Percentiles rank a stretch among this genome's conserved stretches.
Conservation (phyloP, 257 asterid species). For the Vinca minor region DNA sequence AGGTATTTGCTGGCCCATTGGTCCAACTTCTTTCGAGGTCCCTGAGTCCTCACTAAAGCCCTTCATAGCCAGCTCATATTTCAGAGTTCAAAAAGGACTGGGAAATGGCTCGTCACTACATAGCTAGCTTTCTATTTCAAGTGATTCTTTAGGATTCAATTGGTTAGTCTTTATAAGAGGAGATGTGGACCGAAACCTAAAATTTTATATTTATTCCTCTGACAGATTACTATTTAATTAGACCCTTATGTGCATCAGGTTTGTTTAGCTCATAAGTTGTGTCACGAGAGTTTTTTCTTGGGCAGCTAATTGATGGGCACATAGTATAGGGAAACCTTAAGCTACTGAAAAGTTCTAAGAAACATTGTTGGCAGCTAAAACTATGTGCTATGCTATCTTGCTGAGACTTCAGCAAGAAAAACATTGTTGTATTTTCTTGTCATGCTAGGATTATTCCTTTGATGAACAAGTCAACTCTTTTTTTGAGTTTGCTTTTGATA, state of each 20-base stretch:
- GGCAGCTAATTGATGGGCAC: background rate
- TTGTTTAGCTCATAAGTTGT: background rate
- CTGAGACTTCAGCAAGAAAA: conserved; percentile 4
- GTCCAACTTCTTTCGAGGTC: conserved; percentile 8
- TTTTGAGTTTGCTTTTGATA: background rate
- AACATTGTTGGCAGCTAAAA: conserved; percentile 14
- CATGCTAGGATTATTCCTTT: conserved; percentile 3
- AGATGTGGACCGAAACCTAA: too few relatives aligned
- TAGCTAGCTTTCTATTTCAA: background rate
- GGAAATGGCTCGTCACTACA: background rate
- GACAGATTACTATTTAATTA: too few relatives aligned
- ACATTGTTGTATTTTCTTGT: conserved; percentile 7
- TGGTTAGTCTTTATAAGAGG: too few relatives aligned
- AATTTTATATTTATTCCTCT: too few relatives aligned
- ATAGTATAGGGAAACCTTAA: background rate
- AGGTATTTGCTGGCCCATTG: conserved; percentile 13
- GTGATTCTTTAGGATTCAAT: too few relatives aligned
- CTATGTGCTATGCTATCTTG: conserved; percentile 8
- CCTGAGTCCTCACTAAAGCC: conserved; percentile 6
- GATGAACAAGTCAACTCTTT: background rate
- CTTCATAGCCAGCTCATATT: conserved; percentile 12
- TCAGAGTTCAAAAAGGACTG: conserved; percentile 4
- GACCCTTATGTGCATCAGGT: background rate
- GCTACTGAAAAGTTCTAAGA: conserved; percentile 9
- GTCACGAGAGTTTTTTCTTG: background rate